phyloP scores from a whole-genome alignment of 805 yeast genomes.

The Wickerhamiella bombiphila region DNA sequence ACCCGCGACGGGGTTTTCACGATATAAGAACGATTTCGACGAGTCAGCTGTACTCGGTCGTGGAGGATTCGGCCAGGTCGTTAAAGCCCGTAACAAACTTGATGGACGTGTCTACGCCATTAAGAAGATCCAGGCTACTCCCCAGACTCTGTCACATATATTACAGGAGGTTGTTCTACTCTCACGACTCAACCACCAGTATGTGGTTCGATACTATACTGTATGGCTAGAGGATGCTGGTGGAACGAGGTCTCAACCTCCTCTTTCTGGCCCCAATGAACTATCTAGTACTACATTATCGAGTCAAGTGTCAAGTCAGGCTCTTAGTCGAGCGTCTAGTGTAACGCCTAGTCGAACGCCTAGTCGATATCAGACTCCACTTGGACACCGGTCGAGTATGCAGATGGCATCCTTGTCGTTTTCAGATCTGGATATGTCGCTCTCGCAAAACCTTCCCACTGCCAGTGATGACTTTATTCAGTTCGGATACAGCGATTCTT shows the following conservation, averaged over 20 bases:
- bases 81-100: slow-evolving; percentile 82
- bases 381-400: background rate
- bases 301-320: background rate
- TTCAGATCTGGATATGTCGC: too few relatives aligned
- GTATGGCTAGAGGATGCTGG: slow-evolving; percentile 87
- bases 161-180: slow-evolving; percentile 82
- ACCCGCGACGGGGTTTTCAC: slow-evolving; percentile 29
- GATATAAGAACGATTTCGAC: slow-evolving; percentile 88
- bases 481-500: slow-evolving; percentile 17
- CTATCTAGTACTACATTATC: background rate
- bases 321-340: background rate
- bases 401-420: too few relatives aligned
- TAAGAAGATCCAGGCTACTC: slow-evolving; percentile 65
- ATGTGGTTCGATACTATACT: slow-evolving; percentile 89
- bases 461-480: slow-evolving; percentile 19
- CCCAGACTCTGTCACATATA: slow-evolving; percentile 43
- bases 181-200: slow-evolving; percentile 86
- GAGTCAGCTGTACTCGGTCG: slow-evolving; percentile 81
- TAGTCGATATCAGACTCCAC: background rate
- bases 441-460: slow-evolving; percentile 7
- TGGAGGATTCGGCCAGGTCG: slow-evolving; percentile 97
- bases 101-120: slow-evolving; percentile 94
- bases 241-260: too few relatives aligned
- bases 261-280: too few relatives aligned
- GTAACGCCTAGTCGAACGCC: background rate